Percentiles rank a stretch among this genome's conserved stretches.
These are phyloP conservation scores for Pluteus cervinus DNA, from an alignment of 768 basidiomycete genomes.

Conservation along the genomic window DNA sequence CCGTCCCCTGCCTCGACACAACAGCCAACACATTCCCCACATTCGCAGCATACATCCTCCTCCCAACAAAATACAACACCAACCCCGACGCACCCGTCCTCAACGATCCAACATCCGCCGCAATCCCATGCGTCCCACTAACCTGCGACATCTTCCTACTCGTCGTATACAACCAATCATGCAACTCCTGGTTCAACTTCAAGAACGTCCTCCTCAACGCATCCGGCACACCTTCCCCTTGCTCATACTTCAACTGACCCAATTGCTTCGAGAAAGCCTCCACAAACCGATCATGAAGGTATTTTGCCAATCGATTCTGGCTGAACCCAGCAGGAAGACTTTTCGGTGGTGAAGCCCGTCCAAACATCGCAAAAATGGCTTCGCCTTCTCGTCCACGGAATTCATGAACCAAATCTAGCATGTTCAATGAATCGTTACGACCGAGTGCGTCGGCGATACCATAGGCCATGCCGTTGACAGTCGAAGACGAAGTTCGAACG, in stretches of 20 bases:
- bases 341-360: constrained; percentile 51
- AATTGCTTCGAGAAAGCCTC: constrained; percentile 57
- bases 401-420: constrained; percentile 90
- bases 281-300: constrained; percentile 76
- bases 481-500: constrained; percentile 84
- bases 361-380: constrained; percentile 96
- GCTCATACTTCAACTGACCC: constrained; percentile 35
- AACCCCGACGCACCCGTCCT: constrained; percentile 79
- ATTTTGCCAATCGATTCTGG: constrained; percentile 74
- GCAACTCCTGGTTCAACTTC: constrained; percentile 74
- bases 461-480: constrained; percentile 89
- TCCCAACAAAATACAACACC: constrained; percentile 77
- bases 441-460: constrained; percentile 95
- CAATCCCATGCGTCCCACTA: constrained; percentile 35
- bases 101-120: constrained; percentile 43
- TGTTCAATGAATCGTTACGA: constrained; percentile 67
- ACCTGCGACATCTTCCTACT: constrained; percentile 71
- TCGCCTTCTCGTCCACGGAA: constrained; percentile 74
- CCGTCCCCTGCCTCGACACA: constrained; percentile 69
- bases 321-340: constrained; percentile 36
- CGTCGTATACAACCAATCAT: constrained; percentile 54
- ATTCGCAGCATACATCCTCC: constrained; percentile 85
- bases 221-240: constrained; percentile 55
- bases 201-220: constrained; percentile 87
- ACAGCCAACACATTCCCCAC: constrained; percentile 86